Conservation (phyloP, 106 monocot species). For the Phalaenopsis aphrodite region DNA sequence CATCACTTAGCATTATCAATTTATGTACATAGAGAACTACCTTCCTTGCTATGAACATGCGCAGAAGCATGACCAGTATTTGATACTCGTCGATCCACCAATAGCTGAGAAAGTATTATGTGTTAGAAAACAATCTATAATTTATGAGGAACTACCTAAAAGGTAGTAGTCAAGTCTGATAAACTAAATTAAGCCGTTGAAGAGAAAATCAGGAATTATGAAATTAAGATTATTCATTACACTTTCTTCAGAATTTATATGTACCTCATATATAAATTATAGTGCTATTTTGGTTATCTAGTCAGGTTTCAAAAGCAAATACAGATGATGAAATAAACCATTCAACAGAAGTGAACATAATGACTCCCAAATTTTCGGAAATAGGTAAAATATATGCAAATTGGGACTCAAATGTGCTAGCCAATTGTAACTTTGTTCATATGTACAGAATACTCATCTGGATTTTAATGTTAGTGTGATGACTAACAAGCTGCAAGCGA, state of each 20-base stretch:
- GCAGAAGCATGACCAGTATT: constrained; percentile 22
- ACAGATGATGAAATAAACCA: not conserved
- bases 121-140: not conserved
- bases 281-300: not conserved
- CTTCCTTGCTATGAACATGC: constrained; percentile 34
- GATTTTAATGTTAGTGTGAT: too few relatives aligned
- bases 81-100: constrained; percentile 34
- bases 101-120: constrained; percentile 21
- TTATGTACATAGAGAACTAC: constrained; percentile 8
- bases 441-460: too few relatives aligned
- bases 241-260: not conserved
- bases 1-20: not conserved
- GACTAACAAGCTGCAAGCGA: too few relatives aligned
- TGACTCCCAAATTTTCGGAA: too few relatives aligned
- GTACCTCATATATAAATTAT: not conserved
- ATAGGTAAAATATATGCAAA: too few relatives aligned
- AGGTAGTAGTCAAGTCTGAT: not conserved
- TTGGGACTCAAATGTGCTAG: too few relatives aligned
- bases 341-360: too few relatives aligned
- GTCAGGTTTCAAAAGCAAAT: not conserved
- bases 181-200: not conserved
- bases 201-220: not conserved
- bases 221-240: not conserved
- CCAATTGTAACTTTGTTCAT: too few relatives aligned
- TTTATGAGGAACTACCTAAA: not conserved